Evolutionary conservation across 345 rosid species (phyloP).

Genomic region (Eucalyptus polybractea): DNA sequence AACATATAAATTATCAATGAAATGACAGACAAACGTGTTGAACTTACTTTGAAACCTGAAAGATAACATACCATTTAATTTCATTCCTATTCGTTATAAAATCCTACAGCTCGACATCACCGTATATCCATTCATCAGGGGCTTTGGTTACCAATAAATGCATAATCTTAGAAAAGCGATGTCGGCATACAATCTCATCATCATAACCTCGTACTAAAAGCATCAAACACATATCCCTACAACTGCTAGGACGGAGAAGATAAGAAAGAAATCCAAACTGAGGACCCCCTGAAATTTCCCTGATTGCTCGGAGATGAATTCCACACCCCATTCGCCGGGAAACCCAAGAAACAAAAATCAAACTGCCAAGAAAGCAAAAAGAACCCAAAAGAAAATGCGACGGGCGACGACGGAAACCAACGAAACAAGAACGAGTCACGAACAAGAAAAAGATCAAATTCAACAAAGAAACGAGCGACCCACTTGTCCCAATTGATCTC

Average conservation of each 20-base stretch:
- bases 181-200: not conserved
- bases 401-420: not conserved
- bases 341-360: not conserved
- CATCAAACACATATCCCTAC: not conserved
- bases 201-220: not conserved
- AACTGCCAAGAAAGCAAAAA: not conserved
- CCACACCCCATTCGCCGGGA: not conserved
- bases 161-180: not conserved
- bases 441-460: not conserved
- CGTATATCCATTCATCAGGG: not conserved
- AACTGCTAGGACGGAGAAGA: not conserved
- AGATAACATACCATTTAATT: not conserved
- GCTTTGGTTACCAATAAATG: not conserved
- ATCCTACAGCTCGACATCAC: not conserved
- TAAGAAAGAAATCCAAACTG: not conserved
- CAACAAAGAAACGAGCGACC: not conserved
- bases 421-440: not conserved
- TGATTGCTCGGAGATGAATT: not conserved
- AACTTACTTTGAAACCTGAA: not conserved
- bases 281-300: not conserved
- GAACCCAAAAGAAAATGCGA: not conserved
- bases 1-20: not conserved
- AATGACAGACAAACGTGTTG: not conserved
- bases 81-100: not conserved
- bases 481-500: conserved; percentile 99